A percentile compares a stretch with the other conserved stretches of the same genome.
These are phyloP conservation scores for Metarhizium humberi DNA, from an alignment of 2,329 filamentous ascomycete genomes.

Conservation along the genomic window DNA sequence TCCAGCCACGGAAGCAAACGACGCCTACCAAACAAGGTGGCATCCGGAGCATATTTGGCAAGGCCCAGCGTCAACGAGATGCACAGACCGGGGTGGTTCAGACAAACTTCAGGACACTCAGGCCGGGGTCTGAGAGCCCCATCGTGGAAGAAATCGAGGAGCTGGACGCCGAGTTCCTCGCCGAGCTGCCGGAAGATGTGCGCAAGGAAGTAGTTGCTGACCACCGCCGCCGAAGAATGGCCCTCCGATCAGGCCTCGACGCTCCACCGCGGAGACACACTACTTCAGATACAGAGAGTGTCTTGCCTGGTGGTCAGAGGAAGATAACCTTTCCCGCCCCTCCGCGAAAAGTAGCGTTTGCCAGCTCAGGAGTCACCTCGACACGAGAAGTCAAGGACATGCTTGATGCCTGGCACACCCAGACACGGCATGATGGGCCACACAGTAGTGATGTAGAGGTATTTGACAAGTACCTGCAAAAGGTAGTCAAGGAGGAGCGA, in stretches of 20 bases:
- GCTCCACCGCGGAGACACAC: conserved; percentile 18
- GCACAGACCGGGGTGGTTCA: conserved; percentile 57
- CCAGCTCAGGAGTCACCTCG: conserved; percentile 30
- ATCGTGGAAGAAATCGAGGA: conserved; percentile 31
- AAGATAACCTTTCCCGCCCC: conserved; percentile 36
- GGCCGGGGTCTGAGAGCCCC: conserved; percentile 18
- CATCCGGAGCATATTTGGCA: conserved; percentile 29
- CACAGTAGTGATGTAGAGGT: conserved; percentile 70
- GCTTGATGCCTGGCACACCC: conserved; percentile 64
- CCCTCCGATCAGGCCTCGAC: conserved; percentile 43
- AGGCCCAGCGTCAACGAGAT: conserved; percentile 41
- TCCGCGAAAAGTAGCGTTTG: conserved; percentile 38
- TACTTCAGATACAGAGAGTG: conserved; percentile 13
- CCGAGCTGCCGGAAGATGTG: conserved; percentile 74
- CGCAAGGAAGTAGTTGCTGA: conserved; percentile 70
- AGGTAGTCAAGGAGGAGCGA: conserved; percentile 65
- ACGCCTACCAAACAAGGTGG: conserved; percentile 59
- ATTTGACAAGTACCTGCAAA: conserved; percentile 60
- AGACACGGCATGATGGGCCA: conserved; percentile 66
- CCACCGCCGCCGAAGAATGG: conserved; percentile 47
- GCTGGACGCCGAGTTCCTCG: conserved; percentile 65
- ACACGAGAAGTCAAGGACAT: conserved; percentile 60
- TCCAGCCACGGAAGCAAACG: conserved; percentile 41
- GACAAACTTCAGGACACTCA: conserved; percentile 56
- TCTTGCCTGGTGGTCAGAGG: conserved; percentile 26